phyloP scores from a whole-genome alignment of 352 stramenopile genomes.

The Blastocystis sp. region DNA sequence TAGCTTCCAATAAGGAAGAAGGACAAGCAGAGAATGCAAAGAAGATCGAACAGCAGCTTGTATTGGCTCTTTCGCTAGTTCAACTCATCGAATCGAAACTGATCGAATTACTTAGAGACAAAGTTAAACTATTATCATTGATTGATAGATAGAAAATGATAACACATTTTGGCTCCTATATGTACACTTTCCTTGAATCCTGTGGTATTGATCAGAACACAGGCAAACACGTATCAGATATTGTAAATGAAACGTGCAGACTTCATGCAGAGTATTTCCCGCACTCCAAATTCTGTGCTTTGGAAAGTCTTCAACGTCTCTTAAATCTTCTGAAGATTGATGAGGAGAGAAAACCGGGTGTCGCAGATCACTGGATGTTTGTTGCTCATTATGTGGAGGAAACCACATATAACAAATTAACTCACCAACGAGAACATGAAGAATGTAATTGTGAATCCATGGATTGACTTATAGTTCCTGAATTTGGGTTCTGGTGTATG shows the following conservation, averaged over 20 bases:
- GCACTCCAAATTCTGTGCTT: neutral
- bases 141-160: neutral
- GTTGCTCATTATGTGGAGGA: constrained; percentile 30
- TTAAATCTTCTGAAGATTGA: neutral
- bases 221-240: neutral
- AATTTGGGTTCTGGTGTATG: constrained; percentile 58
- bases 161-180: neutral
- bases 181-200: constrained; percentile 10
- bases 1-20: constrained; percentile 64
- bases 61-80: constrained; percentile 70
- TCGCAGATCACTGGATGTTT: constrained; percentile 39
- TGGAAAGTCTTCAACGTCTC: constrained; percentile 17
- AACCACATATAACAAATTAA: neutral
- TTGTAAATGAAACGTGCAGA: neutral
- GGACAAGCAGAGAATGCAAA: constrained; percentile 40
- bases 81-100: constrained; percentile 69
- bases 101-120: neutral
- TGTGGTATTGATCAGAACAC: constrained; percentile 38
- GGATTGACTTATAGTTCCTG: neutral
- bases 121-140: neutral
- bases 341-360: neutral
- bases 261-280: constrained; percentile 23
- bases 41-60: constrained; percentile 67
- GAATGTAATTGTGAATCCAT: neutral
- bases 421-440: neutral